Evolutionary conservation across 2,329 filamentous ascomycete genomes (phyloP), one percentile per base, ranked within the genome.

Genomic region (Cryphonectria nitschkei): DNA sequence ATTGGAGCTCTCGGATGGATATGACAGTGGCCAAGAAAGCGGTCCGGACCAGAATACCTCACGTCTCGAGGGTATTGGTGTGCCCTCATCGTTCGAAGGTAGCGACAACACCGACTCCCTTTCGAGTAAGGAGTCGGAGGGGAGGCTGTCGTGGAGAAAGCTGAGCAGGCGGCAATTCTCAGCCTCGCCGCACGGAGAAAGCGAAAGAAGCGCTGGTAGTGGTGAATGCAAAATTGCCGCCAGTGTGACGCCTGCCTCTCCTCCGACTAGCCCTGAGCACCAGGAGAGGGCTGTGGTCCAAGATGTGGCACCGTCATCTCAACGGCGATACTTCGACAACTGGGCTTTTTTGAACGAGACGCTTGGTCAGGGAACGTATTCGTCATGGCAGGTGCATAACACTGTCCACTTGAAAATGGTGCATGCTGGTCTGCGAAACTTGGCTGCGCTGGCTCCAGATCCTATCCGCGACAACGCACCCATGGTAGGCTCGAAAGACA

Each of bases 331-430:
- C 9, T 68, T 66, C 26, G 56, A 70, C n/a, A 58, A 70, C 19
- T 69, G 50, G 66, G 69, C 61, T 8, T 68, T 70, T 32, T 39
- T 68, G 19, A 66, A 73, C 39, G 32, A 14, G 32, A 61, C 34
- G 6, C 58, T 73, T 0, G 69, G 71, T 0, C 52, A 26, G 3
- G 46, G 56, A 5, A 46, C 46, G 6, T 66, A 71, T 37, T 73
- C 69, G 41, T 56, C 71, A 26, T 54, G 68, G n/a, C 66, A 71
- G 52, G 67, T 67, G 26, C 71, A 73, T n/a, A 64, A 69, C 14
- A 63, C 66, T 11, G 46, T 73, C 26, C 71, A 73, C 56, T 46
- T 69, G 56, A 54, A 43, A 41, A 69, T 70, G 63, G 19, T 71
- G 34, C 32, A 64, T 22, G 66, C 62, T 16, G 41, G 56, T 52